Evolutionary conservation across 352 stramenopile species (phyloP), one percentile per base, ranked within the genome.

Genomic region (Phytophthora melonis): DNA sequence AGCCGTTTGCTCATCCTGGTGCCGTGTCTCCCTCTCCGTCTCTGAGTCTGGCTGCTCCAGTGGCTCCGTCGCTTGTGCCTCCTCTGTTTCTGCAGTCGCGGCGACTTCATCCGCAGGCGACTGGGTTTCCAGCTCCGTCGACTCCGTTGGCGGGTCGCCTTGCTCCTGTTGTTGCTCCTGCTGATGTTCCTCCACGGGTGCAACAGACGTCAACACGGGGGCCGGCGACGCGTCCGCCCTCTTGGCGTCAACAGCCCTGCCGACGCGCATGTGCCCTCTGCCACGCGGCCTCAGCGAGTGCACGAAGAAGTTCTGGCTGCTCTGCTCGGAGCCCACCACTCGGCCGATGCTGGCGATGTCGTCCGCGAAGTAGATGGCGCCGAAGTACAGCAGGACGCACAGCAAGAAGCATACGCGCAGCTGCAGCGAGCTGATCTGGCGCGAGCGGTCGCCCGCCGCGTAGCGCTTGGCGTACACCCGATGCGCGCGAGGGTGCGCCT

Each of bases 301-400:
- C 65, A 80, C 68, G 64, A 84, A 80, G 47, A 82, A 81, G 36
- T 45, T 78, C 30, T 75, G 62, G 58, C 58, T 67, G 54, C 49
- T 74, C 66, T 79, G 47, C 32, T 84, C 67, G 1, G 75, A 74
- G 16, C 78, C 68, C 23, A 82, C 74, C 49, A 74, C 64, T 32
- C 62, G 63, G 4, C 74, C 78, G 34, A 82, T 63, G 21, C 66
- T 71, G 7, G 77, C 75, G 52, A 89, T 86, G 36, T 85, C 70
- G 63, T 88, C 77, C 23, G 82, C 82, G 61, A 89, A 89, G 69
- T 80, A 83, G 60, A 89, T 83, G 27, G 77, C 74, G 1, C 63
- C 70, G 10, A 86, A 84, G 61, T 89, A 89, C 25, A 89, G 21
- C 41, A 82, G 61, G 52, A 89, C 78, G 53, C 82, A 89, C n/a